Base-by-base conservation (phyloP, 768 basidiomycete genomes). In the Termitomyces sp. region DNA sequence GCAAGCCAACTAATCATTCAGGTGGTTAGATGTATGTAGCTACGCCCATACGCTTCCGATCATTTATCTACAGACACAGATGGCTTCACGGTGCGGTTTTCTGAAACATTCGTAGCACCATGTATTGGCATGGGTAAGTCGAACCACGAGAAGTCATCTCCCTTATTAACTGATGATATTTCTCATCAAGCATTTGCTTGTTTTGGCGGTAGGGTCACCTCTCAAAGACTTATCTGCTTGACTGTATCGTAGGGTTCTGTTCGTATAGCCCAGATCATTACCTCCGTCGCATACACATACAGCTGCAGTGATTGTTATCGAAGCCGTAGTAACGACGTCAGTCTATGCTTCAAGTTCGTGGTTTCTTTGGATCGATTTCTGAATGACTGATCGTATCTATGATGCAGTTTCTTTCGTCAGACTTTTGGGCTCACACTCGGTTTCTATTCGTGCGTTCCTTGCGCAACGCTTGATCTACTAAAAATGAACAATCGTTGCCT, bases 271-370 rank as follows among this genome's bases (percentile, higher is more conserved):
- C 72, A 73, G 63, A 72, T 73, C 19, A 62, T 73, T 23, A 67
- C 68, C 10, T 73, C 72, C 0, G 70, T 73, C 1, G 23, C 33
- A 23, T 74, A 73, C 60, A 73, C 73, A 1, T 73, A 74, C 54
- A 73, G 72, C 55, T 73, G 71, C 54, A 71, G 71, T 47, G 73
- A 74, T 58, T 74, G 73, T 57, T 73, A 73, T 58, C 65, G 67
- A 17, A 63, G 66, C 3, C 63, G 70, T 26, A 73, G 72, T 56
- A 73, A 73, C 53, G 73, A 74, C 47, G 71, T 70, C 28, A 73
- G 72, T 54, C 71, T 70, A 50, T 73, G 72, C 52, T 74, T 74
- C 61, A 73, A 71, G 73, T 73, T 46, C 5, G 67, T 63, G 11
- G 30, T 44, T n/a, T n/a, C n/a, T 15, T 23, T 17, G 17, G 12